Base-by-base conservation (phyloP, 2,329 filamentous ascomycete species). In the Leptographium procerum region DNA sequence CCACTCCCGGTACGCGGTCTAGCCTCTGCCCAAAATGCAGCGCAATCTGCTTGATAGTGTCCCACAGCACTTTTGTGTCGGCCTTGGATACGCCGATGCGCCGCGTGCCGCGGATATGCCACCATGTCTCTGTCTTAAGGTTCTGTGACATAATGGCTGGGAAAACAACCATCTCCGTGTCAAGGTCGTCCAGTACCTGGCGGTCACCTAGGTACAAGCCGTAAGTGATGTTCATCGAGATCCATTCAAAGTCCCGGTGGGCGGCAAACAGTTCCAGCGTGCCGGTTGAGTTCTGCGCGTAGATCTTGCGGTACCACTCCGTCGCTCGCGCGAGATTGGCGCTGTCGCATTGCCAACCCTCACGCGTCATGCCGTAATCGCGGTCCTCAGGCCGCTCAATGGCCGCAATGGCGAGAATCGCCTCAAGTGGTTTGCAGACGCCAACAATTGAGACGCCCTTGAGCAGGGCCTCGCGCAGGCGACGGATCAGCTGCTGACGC, bases 391-490 rank as follows among this genome's bases (percentile, higher is more conserved):
- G 63, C 6, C 62, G 62, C 62, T 83, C 80, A 11, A 79, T 66
- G 19, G 73, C 70, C 59, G 69, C 72, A 57, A 85, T 83, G n/a
- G 76, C 72, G 9, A 84, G 71, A 50, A 85, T 77, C 1, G 81
- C 77, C 64, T 85, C 82, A 5, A 86, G 68, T 9, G 82, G 81
- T 65, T 84, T 85, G 67, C 80, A 83, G 0, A 86, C 80, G 0
- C 84, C 84, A 19, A 84, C 74, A 2, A 86, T 71, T 14, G 73
- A 71, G 13, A 82, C 73, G n/a, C 75, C 69, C 68, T 86, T 85
- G 59, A 87, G 68, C 14, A 86, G 70, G 0, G 75, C 76, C 67
- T 86, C 84, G 50, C 83, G 75, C 2, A 83, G 64, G 3, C 79
- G 70, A 2, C 76, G 74, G 57, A 82, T 70, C 9, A 83, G 70